Evolutionary conservation across 2,329 filamentous ascomycete genomes (phyloP), one percentile per base, ranked within the genome.

Genomic region (Trichoderma citrinoviride): DNA sequence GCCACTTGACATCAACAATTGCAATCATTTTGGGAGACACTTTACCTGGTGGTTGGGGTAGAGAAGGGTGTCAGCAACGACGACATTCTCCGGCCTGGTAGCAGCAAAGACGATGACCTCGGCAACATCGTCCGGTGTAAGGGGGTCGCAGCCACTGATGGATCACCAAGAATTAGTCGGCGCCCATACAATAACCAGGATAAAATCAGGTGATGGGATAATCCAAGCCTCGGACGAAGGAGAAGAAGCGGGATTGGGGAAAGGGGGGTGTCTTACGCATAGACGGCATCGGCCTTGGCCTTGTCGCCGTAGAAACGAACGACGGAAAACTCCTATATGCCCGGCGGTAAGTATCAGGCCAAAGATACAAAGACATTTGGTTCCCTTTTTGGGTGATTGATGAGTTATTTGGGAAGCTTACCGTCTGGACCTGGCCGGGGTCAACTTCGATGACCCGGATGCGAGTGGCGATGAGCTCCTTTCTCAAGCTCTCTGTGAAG

Each of bases 231-330:
- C 49, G 19, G 4, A 50, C 68, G 67, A 68, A 25, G 23, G 43
- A 6, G 33, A 37, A 37, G 12, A 37, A 14, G 5, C 23, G 29
- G 25, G 21, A 29, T 7, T 14, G 68, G 67, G 68, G 27, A 27
- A 44, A 7, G 23, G 25, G 25, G 21, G n/a, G 43, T 29, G 80
- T 3, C 87, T 78, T 79, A 90, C 88, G 88, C 87, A 77, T 97
- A 97, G 61, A 97, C 92, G 57, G 91, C 90, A 80, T 95, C 91
- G 5, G 93, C 93, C 82, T 96, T 96, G 67, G 83, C 75, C 82
- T 93, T 93, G 76, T 97, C 93, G 5, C 93, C 93, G 68, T 91
- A 88, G 77, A 95, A 97, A 67, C 93, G 84, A 47, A 97, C 91
- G 19, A 97, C 82, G 2, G 90, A 94, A 78, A 97, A 97, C 75